phyloP scores from a whole-genome alignment of 1,284 basidiomycete species.

The Coniferiporia sulphurascens region DNA sequence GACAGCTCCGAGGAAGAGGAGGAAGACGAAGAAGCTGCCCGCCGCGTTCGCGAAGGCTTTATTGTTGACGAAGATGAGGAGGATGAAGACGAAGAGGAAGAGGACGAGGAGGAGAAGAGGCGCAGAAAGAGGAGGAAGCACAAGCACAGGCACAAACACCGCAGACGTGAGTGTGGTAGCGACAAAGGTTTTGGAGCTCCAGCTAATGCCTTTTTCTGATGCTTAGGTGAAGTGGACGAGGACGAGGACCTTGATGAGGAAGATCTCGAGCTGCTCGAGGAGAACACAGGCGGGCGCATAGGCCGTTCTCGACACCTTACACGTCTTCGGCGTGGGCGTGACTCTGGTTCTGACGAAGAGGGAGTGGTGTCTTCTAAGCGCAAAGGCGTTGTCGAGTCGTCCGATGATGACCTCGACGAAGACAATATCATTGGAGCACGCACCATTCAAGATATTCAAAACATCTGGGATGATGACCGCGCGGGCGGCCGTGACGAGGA shows the following conservation, averaged over 20 bases:
- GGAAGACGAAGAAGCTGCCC: constrained; percentile 77
- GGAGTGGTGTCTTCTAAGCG: constrained; percentile 55
- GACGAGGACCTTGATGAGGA: constrained; percentile 88
- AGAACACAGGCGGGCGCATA: constrained; percentile 84
- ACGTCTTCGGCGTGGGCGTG: constrained; percentile 67
- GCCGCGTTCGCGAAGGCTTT: constrained; percentile 71
- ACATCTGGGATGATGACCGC: constrained; percentile 83
- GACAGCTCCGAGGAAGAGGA: constrained; percentile 85
- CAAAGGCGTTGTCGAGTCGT: constrained; percentile 55
- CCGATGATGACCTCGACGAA: constrained; percentile 68
- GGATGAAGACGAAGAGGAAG: constrained; percentile 57
- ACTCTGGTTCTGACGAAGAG: constrained; percentile 57
- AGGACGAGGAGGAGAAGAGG: constrained; percentile 52
- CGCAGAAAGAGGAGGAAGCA: constrained; percentile 54
- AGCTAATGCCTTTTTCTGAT: constrained; percentile 12
- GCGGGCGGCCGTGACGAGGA: constrained; percentile 55
- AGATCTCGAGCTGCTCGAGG: constrained; percentile 89
- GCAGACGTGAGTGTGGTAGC: constrained; percentile 43
- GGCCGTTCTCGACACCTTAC: constrained; percentile 53
- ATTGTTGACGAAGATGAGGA: constrained; percentile 85
- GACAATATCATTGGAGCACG: constrained; percentile 23
- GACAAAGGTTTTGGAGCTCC: constrained; percentile 1
- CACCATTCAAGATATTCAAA: constrained; percentile 64
- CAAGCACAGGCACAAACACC: constrained; percentile 33
- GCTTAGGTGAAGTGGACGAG: constrained; percentile 47